Evolutionary conservation across 768 basidiomycete species (phyloP).

Genomic region (Podaxis mareebaensis): DNA sequence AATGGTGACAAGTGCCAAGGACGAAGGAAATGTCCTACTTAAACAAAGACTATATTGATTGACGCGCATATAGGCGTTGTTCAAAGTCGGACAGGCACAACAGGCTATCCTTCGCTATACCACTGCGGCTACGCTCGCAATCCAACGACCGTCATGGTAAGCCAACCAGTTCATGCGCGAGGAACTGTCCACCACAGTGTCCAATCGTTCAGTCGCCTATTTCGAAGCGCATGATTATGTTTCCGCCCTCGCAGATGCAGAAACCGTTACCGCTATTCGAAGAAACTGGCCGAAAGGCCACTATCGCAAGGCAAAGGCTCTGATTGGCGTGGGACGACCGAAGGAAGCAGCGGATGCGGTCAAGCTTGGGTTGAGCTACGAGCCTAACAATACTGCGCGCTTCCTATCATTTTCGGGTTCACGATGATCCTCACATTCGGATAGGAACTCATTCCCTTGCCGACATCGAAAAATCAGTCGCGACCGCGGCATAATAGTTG

Average conservation of each 20-base stretch:
- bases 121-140: constrained; percentile 72
- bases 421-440: background rate
- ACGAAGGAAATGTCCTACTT: too few species aligned
- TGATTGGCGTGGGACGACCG: constrained; percentile 67
- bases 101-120: constrained; percentile 81
- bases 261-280: constrained; percentile 83
- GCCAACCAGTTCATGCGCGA: constrained; percentile 80
- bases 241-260: constrained; percentile 84
- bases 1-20: too few species aligned
- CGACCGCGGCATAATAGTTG: background rate
- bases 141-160: constrained; percentile 89
- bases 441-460: constrained; percentile 32
- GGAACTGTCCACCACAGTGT: constrained; percentile 86
- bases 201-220: constrained; percentile 90
- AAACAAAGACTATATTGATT: background rate
- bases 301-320: constrained; percentile 90
- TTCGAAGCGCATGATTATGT: constrained; percentile 75
- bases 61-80: constrained; percentile 59
- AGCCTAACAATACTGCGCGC: constrained; percentile 52
- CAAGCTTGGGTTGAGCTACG: constrained; percentile 82
- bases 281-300: constrained; percentile 94
- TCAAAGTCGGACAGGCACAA: constrained; percentile 69
- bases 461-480: constrained; percentile 30
- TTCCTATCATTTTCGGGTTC: background rate
- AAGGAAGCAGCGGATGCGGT: constrained; percentile 83